Base-by-base conservation (phyloP, 2,329 filamentous ascomycete species). In the Tothia fuscella region DNA sequence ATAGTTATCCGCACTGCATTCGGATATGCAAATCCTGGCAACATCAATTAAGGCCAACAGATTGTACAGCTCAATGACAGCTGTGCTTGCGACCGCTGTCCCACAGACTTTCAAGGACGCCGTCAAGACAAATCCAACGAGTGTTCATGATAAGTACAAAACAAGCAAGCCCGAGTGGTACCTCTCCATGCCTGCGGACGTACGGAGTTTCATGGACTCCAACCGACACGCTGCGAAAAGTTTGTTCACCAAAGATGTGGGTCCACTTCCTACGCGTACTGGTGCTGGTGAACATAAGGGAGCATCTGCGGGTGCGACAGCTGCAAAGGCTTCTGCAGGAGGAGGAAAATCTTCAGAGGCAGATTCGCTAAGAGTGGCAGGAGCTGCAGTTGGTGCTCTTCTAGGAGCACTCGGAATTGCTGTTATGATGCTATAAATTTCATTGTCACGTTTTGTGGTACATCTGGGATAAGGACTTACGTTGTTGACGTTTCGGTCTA, bases 151-250 rank as follows among this genome's bases (percentile, higher is more conserved):
- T 16, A 20, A 4, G 9, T 31, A 20, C 31, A 35, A 36, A 31
- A 34, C 5, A 14, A 21, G 25, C 6, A 28, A 28, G 30, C 39
- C 39, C 13, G 39, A 42, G 6, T 42, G 39, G 39, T 42, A 42
- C 39, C 33, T 34, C 20, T 17, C 21, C 30, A 26, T 42, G 2
- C 39, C 39, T 10, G 20, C 29, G n/a, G 39, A 42, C 16, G 31
- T 42, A 13, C 24, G 13, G 14, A 24, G 22, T 21, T 42, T 42
- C 28, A 42, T 42, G 39, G 31, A 35, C n/a, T 28, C 22, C 13
- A 42, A 42, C 31, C 39, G 31, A 35, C 20, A 42, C 17, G 30
- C 29, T 20, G 39, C 29, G 6, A 42, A 42, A 31, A 42, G 39
- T 21, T 24, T 42, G 17, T 42, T 24, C 22, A 42, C 21, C 6